phyloP scores from a whole-genome alignment of 768 basidiomycete genomes.

The Lactarius deliciosus region DNA sequence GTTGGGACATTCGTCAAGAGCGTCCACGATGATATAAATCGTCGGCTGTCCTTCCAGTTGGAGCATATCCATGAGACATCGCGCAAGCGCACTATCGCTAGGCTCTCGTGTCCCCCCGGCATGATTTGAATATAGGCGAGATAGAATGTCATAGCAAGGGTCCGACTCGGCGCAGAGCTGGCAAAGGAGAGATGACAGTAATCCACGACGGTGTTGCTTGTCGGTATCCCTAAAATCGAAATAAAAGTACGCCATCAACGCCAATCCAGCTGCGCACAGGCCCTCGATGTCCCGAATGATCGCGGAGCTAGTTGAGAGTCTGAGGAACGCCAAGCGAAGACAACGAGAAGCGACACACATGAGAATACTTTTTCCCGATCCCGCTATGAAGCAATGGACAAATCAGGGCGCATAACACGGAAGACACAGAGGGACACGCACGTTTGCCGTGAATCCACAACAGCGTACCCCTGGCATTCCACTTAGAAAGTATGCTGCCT shows the following conservation, averaged over 20 bases:
- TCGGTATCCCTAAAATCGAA: neutral
- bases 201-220: constrained; percentile 5
- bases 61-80: neutral
- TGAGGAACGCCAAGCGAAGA: neutral
- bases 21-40: neutral
- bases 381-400: neutral
- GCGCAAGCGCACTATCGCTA: neutral
- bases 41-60: neutral
- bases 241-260: constrained; percentile 4
- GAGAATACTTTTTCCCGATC: neutral
- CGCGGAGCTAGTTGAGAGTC: neutral
- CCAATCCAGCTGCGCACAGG: neutral
- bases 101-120: neutral
- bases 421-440: neutral
- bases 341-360: neutral
- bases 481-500: neutral
- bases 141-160: neutral
- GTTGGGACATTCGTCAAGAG: constrained; percentile 2
- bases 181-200: constrained; percentile 1
- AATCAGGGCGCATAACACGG: neutral
- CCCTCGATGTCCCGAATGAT: constrained; percentile 1
- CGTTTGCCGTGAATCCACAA: constrained; percentile 6
- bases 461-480: neutral
- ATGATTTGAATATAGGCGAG: neutral
- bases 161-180: neutral